phyloP scores from a whole-genome alignment of 2,329 filamentous ascomycete species.

The Calonectria hongkongensis region DNA sequence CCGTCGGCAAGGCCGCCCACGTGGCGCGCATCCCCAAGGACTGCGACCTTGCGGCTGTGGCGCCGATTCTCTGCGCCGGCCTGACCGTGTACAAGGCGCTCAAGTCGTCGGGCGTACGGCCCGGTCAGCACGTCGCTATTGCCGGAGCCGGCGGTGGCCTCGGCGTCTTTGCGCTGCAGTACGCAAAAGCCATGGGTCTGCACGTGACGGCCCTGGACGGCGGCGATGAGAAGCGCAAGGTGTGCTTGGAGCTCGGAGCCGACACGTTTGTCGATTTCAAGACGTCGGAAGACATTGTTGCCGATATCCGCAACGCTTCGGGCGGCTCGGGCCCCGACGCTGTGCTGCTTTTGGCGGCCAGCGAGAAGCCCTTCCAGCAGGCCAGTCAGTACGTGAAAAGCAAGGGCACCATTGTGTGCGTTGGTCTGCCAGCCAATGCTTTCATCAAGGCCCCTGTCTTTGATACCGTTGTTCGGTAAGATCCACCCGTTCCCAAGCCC shows the following conservation, averaged over 20 bases:
- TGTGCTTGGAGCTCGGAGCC: conserved; percentile 82
- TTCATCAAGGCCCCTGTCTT: conserved; percentile 89
- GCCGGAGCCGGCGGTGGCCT: conserved; percentile 89
- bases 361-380: conserved; percentile 94
- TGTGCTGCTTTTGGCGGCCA: conserved; percentile 87
- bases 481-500: rapidly evolving
- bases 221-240: conserved; percentile 85
- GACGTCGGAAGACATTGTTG: conserved; percentile 82
- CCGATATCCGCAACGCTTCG: conserved; percentile 81
- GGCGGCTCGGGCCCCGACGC: conserved; percentile 89
- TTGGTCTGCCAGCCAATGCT: conserved; percentile 88
- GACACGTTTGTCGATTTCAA: conserved; percentile 85
- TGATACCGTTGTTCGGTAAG: conserved; percentile 79
- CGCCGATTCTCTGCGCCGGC: conserved; percentile 87
- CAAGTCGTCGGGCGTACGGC: conserved; percentile 83
- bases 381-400: conserved; percentile 88
- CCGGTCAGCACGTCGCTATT: conserved; percentile 86
- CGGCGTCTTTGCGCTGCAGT: conserved; percentile 85
- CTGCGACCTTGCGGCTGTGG: conserved; percentile 81
- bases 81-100: conserved; percentile 90
- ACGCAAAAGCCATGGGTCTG: conserved; percentile 91
- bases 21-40: conserved; percentile 86
- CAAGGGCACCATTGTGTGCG: conserved; percentile 86
- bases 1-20: conserved; percentile 87
- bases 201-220: conserved; percentile 85